A percentile compares a stretch with the other conserved stretches of the same genome.
Conservation (phyloP, 2,329 filamentous ascomycete genomes). For the Epichloe bromicola region DNA sequence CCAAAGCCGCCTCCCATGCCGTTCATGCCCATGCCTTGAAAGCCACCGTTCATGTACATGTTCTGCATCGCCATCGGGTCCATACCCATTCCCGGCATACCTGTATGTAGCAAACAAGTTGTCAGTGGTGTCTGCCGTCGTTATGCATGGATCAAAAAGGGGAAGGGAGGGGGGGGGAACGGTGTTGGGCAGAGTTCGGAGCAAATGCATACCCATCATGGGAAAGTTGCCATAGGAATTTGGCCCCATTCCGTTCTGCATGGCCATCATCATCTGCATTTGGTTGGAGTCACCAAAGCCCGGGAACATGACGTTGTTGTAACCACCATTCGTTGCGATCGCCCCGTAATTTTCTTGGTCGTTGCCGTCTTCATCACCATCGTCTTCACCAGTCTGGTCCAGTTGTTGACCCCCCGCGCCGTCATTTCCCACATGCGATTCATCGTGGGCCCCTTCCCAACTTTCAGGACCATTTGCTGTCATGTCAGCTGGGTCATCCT, state of each 20-base stretch:
- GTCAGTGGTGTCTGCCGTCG: neutral
- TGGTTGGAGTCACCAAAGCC: conserved; percentile 56
- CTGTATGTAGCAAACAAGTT: conserved; percentile 24
- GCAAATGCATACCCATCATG: conserved; percentile 68
- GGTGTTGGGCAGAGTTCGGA: neutral
- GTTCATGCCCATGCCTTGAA: conserved; percentile 65
- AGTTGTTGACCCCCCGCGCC: neutral
- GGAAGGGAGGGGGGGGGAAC: neutral
- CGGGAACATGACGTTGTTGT: conserved; percentile 44
- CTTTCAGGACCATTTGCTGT: neutral
- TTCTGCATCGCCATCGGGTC: conserved; percentile 64
- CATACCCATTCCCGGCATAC: conserved; percentile 77
- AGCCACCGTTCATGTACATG: conserved; percentile 69
- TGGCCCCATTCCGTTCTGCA: conserved; percentile 54
- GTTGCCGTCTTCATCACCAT: conserved; percentile 13
- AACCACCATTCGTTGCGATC: conserved; percentile 31
- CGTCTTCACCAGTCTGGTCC: conserved; percentile 9
- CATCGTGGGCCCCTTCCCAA: neutral
- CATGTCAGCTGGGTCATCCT: neutral
- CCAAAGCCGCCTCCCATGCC: conserved; percentile 61
- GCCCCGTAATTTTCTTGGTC: conserved; percentile 21
- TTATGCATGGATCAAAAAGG: neutral
- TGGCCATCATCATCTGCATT: conserved; percentile 71
- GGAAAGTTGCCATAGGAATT: conserved; percentile 46
- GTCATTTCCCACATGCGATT: neutral